Evolutionary conservation across 768 basidiomycete genomes (phyloP).

Genomic region (Mycena vitilis): DNA sequence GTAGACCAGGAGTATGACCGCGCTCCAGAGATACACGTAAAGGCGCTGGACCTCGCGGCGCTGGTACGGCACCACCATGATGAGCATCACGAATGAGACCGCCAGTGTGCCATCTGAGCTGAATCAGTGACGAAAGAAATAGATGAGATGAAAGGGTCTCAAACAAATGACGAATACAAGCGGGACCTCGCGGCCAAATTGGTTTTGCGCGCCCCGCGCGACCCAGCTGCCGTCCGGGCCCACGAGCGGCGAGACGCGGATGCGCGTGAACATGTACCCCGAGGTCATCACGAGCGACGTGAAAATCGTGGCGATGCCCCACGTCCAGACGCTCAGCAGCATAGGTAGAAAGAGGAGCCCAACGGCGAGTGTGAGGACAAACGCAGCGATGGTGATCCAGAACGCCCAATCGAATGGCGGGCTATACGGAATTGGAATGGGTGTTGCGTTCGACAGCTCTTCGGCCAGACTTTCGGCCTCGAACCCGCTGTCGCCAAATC

Average conservation of each 20-base stretch:
- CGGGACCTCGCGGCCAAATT: slow-evolving; percentile 93
- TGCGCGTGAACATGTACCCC: slow-evolving; percentile 97
- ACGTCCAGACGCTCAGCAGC: slow-evolving; percentile 78
- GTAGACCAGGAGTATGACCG: slow-evolving; percentile 84
- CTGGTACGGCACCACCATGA: slow-evolving; percentile 83
- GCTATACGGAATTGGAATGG: slow-evolving; percentile 83
- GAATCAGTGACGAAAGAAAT: not conserved
- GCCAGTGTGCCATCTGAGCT: slow-evolving; percentile 78
- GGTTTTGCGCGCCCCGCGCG: slow-evolving; percentile 87
- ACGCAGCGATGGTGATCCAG: slow-evolving; percentile 57
- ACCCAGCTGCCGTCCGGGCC: slow-evolving; percentile 81
- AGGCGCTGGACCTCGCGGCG: slow-evolving; percentile 80
- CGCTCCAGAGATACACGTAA: slow-evolving; percentile 91
- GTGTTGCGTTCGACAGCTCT: slow-evolving; percentile 79
- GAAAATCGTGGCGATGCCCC: slow-evolving; percentile 70
- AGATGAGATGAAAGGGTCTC: slow-evolving; percentile 60
- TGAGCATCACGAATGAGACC: slow-evolving; percentile 83
- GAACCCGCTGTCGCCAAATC: slow-evolving; percentile 75
- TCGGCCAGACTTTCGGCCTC: slow-evolving; percentile 82
- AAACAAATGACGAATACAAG: slow-evolving; percentile 80
- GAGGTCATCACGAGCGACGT: slow-evolving; percentile 86
- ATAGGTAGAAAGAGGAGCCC: too few relatives aligned
- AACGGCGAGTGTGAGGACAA: slow-evolving; percentile 56
- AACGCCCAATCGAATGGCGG: slow-evolving; percentile 81
- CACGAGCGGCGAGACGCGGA: slow-evolving; percentile 80